Conservation (phyloP, 805 yeast genomes). For the Candida boleticola region DNA sequence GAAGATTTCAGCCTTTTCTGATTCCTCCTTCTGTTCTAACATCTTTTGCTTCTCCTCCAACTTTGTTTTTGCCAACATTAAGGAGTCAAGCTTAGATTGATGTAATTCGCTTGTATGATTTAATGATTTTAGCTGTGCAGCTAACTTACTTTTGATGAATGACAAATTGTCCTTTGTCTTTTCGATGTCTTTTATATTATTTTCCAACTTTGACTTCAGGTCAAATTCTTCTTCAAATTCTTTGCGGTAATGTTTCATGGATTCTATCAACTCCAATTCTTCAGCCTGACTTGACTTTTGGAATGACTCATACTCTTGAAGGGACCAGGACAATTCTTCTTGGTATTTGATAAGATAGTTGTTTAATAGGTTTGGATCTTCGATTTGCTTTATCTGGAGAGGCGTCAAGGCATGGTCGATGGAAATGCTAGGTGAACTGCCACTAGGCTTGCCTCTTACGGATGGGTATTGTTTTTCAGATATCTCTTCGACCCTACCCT, state of each 20-base stretch:
- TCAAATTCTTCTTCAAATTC: conserved; percentile 39
- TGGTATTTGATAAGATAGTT: conserved; percentile 25
- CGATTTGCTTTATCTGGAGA: conserved; percentile 15
- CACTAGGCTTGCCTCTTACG: neutral
- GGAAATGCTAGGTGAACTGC: neutral
- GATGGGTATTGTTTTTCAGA: neutral
- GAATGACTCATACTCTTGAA: conserved; percentile 18
- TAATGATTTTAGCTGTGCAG: conserved; percentile 19
- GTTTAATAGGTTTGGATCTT: conserved; percentile 18
- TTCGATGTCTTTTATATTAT: conserved; percentile 30
- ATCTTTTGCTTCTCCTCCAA: conserved; percentile 23
- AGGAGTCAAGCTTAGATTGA: conserved; percentile 18
- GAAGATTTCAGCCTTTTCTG: conserved; percentile 20
- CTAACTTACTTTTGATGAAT: conserved; percentile 29
- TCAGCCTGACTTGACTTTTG: conserved; percentile 14
- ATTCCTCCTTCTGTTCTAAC: conserved; percentile 20
- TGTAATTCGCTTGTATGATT: conserved; percentile 18
- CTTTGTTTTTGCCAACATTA: conserved; percentile 15
- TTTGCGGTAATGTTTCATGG: conserved; percentile 29
- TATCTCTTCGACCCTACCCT: conserved; percentile 1
- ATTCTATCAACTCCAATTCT: conserved; percentile 18
- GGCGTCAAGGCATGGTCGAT: conserved; percentile 1
- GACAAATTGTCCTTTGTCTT: conserved; percentile 30
- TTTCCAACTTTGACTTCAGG: conserved; percentile 24
- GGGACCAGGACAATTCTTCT: conserved; percentile 20